Conservation (phyloP, 2,329 filamentous ascomycete genomes). For the Pseudogymnoascus sp. region DNA sequence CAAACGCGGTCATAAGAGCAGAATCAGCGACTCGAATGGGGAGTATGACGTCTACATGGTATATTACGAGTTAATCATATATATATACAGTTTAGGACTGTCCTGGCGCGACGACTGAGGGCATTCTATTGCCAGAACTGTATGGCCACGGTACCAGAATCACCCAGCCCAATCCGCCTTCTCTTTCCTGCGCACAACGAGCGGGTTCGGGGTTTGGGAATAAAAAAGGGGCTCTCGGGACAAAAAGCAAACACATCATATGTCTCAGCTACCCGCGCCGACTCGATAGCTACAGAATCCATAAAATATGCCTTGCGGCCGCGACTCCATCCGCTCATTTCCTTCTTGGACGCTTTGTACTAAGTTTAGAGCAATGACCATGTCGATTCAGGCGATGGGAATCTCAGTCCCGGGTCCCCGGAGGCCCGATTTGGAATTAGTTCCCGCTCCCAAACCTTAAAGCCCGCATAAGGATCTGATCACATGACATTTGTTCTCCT, state of each 20-base stretch:
- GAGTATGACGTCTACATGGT: background rate
- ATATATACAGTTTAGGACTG: background rate
- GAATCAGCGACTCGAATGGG: background rate
- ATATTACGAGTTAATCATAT: background rate
- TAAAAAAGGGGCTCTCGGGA: background rate
- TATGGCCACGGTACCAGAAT: background rate
- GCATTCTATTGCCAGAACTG: background rate
- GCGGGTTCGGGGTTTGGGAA: background rate
- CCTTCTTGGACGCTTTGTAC: background rate
- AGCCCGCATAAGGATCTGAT: background rate
- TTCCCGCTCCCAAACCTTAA: conserved; percentile 5
- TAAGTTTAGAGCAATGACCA: background rate
- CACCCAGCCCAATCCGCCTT: background rate
- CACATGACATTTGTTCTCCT: background rate
- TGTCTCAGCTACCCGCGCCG: background rate
- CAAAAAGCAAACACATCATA: background rate
- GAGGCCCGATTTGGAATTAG: background rate
- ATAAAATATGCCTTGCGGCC: background rate
- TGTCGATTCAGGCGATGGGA: background rate
- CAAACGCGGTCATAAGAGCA: background rate
- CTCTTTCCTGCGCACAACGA: background rate
- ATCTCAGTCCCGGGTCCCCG: background rate
- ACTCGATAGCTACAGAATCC: background rate
- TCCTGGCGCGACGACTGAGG: background rate
- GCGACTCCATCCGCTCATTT: background rate